A percentile compares a stretch with the other conserved stretches of the same genome.
These are phyloP conservation scores for Dryas integrifolia DNA, from an alignment of 331 rosid genomes.

Conservation along the genomic window DNA sequence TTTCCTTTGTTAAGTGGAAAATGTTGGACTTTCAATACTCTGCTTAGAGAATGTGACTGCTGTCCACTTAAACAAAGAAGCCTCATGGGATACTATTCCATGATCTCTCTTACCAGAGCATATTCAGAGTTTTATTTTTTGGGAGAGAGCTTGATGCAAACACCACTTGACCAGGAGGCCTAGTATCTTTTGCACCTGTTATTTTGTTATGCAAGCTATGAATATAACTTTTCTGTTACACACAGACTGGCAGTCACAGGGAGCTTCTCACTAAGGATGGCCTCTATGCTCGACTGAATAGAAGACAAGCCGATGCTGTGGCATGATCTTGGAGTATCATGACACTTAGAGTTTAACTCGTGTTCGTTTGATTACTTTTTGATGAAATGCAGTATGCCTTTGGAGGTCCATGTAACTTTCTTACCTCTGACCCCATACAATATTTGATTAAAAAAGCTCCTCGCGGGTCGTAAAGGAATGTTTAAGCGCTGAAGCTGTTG, in stretches of 20 bases:
- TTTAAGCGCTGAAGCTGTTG: neutral
- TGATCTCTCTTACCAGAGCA: neutral
- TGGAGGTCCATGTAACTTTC: constrained; percentile 29
- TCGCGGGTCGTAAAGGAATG: neutral
- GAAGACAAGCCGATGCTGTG: constrained; percentile 80
- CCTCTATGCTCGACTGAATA: constrained; percentile 66
- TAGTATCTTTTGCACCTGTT: neutral
- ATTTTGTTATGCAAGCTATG: neutral
- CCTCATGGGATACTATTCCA: neutral
- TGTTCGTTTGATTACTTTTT: constrained; percentile 16
- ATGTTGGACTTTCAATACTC: neutral
- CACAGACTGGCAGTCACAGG: constrained; percentile 75
- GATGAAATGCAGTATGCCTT: constrained; percentile 21
- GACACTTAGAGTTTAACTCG: neutral
- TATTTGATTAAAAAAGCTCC: constrained; percentile 14
- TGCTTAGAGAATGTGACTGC: neutral
- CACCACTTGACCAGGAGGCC: neutral
- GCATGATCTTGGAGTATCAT: constrained; percentile 38
- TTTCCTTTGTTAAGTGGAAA: neutral
- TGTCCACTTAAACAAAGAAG: neutral
- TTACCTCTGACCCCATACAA: constrained; percentile 33
- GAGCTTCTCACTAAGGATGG: constrained; percentile 77
- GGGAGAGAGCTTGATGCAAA: neutral
- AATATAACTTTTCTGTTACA: constrained; percentile 16
- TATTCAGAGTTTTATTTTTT: neutral